Evolutionary conservation across 2,329 filamentous ascomycete genomes (phyloP), one percentile per base, ranked within the genome.

Genomic region (Albophoma yamanashiensis): DNA sequence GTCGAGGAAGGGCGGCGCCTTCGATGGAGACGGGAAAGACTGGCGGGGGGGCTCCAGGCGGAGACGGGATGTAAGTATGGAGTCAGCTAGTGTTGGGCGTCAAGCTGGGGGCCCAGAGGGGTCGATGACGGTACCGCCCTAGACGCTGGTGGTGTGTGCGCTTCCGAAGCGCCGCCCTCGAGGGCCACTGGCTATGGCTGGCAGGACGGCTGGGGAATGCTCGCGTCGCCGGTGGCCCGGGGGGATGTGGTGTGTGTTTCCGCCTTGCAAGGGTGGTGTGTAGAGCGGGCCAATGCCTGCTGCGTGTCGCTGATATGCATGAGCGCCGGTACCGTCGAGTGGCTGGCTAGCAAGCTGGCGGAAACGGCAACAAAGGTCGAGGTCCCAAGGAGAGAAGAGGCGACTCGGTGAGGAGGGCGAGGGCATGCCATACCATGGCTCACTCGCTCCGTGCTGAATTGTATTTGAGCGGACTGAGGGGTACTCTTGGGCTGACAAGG

Each of bases 381-480:
- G 55, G 71, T 68, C 70, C 70, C 71, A 66, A 63, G 67, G 66
- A 68, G 70, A 70, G 67, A 67, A 71, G 71, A 73, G 69, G 72
- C 70, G 69, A 72, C 71, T 74, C 74, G 74, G 73, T 75, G 73
- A 75, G 69, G 66, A 71, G 64, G 66, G 66, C 67, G 64, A 73
- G 62, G 67, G 68, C 69, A 70, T 67, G 67, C 31, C 50, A 53
- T 34, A 12, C 15, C 47, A 52, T 34, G 31, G 50, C 50, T 53
- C 50, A 17, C 31, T 36, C 50, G 68, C 68, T 68, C 66, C 69
- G 71, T 74, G 70, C 71, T 75, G 71, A 71, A 72, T 70, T 74
- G 72, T 74, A 73, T 74, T 69, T 72, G 64, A 71, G 70, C 72
- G 71, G 71, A 74, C 71, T 74, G 73, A 75, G 73, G 73, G 73